Conservation (phyloP, 2,329 filamentous ascomycete species). For the Monilinia fructigena region DNA sequence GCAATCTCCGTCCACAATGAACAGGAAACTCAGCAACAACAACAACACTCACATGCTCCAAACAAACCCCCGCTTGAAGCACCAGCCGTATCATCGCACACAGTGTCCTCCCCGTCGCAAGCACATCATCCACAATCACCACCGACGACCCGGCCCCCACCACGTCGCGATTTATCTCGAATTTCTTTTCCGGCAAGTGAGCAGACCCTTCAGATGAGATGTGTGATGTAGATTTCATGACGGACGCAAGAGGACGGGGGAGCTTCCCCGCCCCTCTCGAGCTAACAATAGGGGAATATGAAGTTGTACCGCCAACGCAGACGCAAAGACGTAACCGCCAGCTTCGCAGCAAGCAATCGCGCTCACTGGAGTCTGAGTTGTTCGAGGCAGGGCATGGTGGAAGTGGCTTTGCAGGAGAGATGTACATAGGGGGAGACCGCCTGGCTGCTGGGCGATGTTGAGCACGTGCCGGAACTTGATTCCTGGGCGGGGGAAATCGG, state of each 20-base stretch:
- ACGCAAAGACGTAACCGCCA: conserved; percentile 56
- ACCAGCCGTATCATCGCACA: conserved; percentile 32
- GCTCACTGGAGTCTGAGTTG: conserved; percentile 46
- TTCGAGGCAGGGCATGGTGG: conserved; percentile 36
- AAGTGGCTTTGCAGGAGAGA: conserved; percentile 51
- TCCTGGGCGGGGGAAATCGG: conserved; percentile 51
- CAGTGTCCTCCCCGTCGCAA: conserved; percentile 34
- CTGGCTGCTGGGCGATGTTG: background rate
- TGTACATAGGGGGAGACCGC: conserved; percentile 48
- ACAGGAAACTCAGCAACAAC: conserved; percentile 32
- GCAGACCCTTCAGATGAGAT: conserved; percentile 48
- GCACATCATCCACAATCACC: conserved; percentile 33
- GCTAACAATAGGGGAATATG: conserved; percentile 50
- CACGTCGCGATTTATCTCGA: conserved; percentile 51
- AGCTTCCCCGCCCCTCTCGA: conserved; percentile 58
- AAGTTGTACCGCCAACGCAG: conserved; percentile 47
- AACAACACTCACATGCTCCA: conserved; percentile 29
- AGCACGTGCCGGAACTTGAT: conserved; percentile 58
- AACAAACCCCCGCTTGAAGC: conserved; percentile 27
- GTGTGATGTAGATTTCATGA: conserved; percentile 50
- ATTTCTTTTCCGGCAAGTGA: conserved; percentile 38
- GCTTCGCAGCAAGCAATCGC: conserved; percentile 54
- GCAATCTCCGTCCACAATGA: conserved; percentile 31
- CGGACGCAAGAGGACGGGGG: conserved; percentile 54
- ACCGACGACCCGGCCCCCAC: conserved; percentile 39